phyloP scores from a whole-genome alignment of 192 early-diverging fungal genomes.

The Haplosporangium gracile region DNA sequence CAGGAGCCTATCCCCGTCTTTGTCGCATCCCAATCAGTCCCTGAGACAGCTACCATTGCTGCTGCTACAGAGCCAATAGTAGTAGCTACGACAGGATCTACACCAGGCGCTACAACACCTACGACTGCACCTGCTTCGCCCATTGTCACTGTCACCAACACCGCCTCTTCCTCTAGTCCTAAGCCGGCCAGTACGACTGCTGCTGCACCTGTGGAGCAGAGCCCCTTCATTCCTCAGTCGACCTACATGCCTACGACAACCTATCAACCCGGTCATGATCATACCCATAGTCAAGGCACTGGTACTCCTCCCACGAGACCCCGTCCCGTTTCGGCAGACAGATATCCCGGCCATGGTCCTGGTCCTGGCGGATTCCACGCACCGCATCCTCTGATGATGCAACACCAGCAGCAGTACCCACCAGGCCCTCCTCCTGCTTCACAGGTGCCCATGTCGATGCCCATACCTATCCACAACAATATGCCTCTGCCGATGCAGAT shows the following conservation, averaged over 20 bases:
- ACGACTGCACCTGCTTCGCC: not conserved
- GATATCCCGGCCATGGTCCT: not conserved
- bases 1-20: slow-evolving; percentile 32
- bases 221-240: slow-evolving; percentile 40
- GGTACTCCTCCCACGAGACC: slow-evolving; percentile 14
- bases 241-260: slow-evolving; percentile 39
- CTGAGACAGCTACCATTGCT: not conserved
- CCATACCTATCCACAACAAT: slow-evolving; percentile 13
- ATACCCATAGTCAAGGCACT: not conserved
- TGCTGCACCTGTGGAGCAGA: not conserved
- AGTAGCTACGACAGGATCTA: not conserved
- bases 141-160: not conserved
- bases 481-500: slow-evolving; percentile 31
- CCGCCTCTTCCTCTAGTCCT: not conserved
- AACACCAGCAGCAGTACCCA: slow-evolving; percentile 23
- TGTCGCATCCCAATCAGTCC: not conserved
- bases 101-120: not conserved
- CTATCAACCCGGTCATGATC: slow-evolving; percentile 25
- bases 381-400: slow-evolving; percentile 47
- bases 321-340: slow-evolving; percentile 30
- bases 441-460: slow-evolving; percentile 31
- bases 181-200: not conserved
- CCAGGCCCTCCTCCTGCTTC: slow-evolving; percentile 20
- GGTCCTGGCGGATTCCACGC: slow-evolving; percentile 5
- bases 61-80: not conserved